Percentiles rank a stretch among this genome's conserved stretches.
Evolutionary conservation across 179 eudicot species (phyloP).

Genomic region (Beta lomatogona): DNA sequence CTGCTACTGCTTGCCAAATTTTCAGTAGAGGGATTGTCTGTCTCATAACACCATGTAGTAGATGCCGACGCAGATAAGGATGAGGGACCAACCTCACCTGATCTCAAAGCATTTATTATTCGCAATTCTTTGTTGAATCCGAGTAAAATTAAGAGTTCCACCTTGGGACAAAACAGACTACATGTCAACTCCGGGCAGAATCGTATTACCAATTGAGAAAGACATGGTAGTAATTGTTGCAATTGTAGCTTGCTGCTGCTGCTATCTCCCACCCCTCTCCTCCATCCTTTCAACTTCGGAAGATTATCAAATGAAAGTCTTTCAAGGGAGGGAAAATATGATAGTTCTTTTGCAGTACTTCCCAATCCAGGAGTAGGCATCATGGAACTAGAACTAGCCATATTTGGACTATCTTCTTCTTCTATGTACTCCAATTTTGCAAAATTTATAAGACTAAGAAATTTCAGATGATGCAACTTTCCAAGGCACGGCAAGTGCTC

Average conservation of each 20-base stretch:
- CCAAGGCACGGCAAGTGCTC: not conserved
- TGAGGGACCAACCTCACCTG: too few species aligned
- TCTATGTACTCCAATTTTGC: slow-evolving; percentile 21
- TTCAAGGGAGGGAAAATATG: slow-evolving; percentile 24
- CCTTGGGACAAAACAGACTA: slow-evolving; percentile 9
- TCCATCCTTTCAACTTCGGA: slow-evolving; percentile 27
- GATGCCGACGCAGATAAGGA: too few species aligned
- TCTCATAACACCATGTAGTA: too few species aligned
- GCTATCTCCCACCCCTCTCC: not conserved
- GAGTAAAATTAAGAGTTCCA: not conserved
- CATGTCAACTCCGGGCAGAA: slow-evolving; percentile 10
- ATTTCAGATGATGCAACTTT: slow-evolving; percentile 6
- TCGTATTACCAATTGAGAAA: not conserved
- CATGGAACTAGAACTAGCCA: too few species aligned
- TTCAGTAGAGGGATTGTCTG: too few species aligned
- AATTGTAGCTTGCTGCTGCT: not conserved
- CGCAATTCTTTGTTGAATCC: not conserved
- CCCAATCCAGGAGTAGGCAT: not conserved
- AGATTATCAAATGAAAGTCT: not conserved
- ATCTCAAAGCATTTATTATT: too few species aligned
- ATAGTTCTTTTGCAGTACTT: not conserved
- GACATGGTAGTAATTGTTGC: not conserved
- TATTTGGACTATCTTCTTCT: too few species aligned
- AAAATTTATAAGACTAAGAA: not conserved
- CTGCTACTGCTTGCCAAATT: too few species aligned